A percentile compares a stretch with the other conserved stretches of the same genome.
Conservation (phyloP, 2,329 filamentous ascomycete species). For the Diaporthe nobilis region DNA sequence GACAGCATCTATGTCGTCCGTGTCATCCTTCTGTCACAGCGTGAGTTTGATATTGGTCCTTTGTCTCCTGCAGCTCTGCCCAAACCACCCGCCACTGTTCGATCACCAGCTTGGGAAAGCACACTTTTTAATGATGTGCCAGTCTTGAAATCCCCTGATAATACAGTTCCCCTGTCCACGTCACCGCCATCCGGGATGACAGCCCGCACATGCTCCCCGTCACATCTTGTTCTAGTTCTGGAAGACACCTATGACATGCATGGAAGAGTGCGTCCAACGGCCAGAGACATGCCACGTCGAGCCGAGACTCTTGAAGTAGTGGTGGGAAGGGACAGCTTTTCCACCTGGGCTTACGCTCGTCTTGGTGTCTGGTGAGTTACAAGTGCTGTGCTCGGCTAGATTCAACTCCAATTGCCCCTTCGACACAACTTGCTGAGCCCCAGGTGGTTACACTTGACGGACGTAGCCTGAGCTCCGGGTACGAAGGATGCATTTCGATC, state of each 20-base stretch:
- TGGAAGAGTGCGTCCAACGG: neutral
- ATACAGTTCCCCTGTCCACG: no score
- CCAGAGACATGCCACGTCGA: constrained; percentile 15
- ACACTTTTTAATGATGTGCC: neutral
- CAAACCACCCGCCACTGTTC: neutral
- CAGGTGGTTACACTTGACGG: neutral
- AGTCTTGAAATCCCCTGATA: neutral
- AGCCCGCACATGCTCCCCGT: neutral
- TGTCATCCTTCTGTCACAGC: neutral
- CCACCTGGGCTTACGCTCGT: neutral
- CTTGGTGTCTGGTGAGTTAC: neutral
- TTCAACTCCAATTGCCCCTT: neutral
- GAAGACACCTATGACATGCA: neutral
- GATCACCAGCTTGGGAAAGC: neutral
- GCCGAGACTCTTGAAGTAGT: neutral
- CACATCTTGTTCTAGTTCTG: neutral
- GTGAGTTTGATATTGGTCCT: constrained; percentile 17
- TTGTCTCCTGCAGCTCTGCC: constrained; percentile 10
- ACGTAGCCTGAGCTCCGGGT: neutral
- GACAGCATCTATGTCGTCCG: neutral
- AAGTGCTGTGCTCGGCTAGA: neutral
- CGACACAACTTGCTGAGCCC: no score
- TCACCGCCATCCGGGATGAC: neutral
- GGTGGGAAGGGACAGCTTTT: neutral
- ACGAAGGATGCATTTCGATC: neutral